Conservation (phyloP, 2,329 filamentous ascomycete species). For the Diplodia sapinea region DNA sequence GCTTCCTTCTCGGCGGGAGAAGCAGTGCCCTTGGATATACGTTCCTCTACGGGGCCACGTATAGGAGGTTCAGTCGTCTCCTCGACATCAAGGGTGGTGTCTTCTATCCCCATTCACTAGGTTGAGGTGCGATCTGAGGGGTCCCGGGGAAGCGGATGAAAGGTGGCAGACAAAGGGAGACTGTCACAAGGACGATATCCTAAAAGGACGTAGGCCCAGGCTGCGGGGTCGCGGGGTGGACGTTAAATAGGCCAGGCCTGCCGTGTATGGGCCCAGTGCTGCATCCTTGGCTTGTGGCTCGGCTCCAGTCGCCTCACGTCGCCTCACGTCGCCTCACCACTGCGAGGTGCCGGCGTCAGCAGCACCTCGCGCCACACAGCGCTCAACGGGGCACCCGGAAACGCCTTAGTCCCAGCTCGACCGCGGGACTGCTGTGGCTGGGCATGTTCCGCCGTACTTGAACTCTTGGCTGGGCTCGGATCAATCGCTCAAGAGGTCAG, state of each 20-base stretch:
- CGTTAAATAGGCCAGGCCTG: constrained; percentile 20
- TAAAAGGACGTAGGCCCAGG: constrained; percentile 2
- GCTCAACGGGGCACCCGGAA: constrained; percentile 12
- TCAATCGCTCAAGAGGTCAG: background rate
- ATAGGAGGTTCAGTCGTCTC: constrained; percentile 52
- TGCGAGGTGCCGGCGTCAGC: constrained; percentile 17
- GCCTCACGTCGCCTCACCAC: too few species aligned
- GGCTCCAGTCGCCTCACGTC: constrained; percentile 18
- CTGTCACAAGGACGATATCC: constrained; percentile 28
- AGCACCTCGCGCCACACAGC: constrained; percentile 1
- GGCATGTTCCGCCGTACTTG: constrained; percentile 21
- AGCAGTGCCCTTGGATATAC: constrained; percentile 17
- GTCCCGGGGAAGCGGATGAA: constrained; percentile 16
- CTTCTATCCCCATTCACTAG: constrained; percentile 52
- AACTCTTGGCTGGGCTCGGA: constrained; percentile 17
- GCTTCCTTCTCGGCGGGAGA: constrained; percentile 14
- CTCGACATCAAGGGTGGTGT: constrained; percentile 46
- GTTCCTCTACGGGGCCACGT: constrained; percentile 39
- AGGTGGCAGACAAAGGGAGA: constrained; percentile 8
- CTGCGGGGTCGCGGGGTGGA: constrained; percentile 24
- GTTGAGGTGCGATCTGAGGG: constrained; percentile 16
- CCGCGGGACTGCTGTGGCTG: constrained; percentile 15
- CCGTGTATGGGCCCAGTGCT: constrained; percentile 15
- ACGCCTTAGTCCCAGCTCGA: constrained; percentile 10
- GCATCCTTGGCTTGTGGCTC: constrained; percentile 19